A percentile compares a stretch with the other conserved stretches of the same genome.
phyloP scores from a whole-genome alignment of 805 yeast species.

The Saccharomycopsis javanensis region DNA sequence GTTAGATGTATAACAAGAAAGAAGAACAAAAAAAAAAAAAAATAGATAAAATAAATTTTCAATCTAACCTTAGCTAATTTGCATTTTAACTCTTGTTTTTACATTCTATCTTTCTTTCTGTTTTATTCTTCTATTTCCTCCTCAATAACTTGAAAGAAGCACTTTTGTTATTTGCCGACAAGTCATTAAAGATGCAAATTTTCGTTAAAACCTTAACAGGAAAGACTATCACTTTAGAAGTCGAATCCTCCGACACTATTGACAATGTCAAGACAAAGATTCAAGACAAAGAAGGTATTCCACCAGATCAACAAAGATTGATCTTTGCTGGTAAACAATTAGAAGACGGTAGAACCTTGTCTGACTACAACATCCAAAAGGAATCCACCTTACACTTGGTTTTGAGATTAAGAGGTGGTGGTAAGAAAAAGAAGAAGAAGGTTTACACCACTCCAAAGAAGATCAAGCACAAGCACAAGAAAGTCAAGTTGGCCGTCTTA shows the following conservation, averaged over 20 bases:
- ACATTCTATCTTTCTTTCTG: neutral
- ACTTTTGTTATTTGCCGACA: constrained; percentile 34
- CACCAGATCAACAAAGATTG: constrained; percentile 96
- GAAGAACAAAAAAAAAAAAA: neutral
- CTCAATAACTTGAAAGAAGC: constrained; percentile 19
- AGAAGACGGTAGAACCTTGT: constrained; percentile 91
- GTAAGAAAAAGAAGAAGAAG: constrained; percentile 99
- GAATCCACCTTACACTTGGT: constrained; percentile 95
- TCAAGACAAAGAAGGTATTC: constrained; percentile 96
- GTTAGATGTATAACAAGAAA: neutral
- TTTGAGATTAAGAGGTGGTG: constrained; percentile 98
- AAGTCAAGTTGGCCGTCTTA: constrained; percentile 97
- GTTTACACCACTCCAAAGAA: constrained; percentile 99
- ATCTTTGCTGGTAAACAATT: constrained; percentile 97
- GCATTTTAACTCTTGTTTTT: neutral
- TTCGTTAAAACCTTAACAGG: constrained; percentile 99
- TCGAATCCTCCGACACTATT: constrained; percentile 94
- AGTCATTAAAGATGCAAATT: constrained; percentile 66
- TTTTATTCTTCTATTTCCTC: neutral
- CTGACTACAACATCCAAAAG: constrained; percentile 97
- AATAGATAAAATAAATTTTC: neutral
- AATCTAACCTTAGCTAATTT: neutral
- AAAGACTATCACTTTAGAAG: constrained; percentile 97
- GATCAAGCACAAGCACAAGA: constrained; percentile 99
- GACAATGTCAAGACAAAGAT: constrained; percentile 95